Base-by-base conservation (phyloP, 139 green algal species). In the Haematococcus sp. region DNA sequence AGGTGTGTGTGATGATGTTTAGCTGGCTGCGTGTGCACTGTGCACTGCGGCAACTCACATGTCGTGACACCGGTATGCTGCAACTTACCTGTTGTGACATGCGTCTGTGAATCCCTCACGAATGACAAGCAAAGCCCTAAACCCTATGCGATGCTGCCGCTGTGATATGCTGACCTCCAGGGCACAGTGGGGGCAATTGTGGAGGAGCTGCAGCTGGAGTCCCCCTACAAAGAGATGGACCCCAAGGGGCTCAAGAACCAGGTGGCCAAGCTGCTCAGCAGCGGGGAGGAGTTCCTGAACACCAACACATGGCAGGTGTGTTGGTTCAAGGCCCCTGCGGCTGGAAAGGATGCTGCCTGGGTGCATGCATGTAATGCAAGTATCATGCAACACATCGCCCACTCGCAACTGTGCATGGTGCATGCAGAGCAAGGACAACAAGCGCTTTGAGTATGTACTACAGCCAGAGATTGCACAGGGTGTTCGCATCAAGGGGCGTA, bases 191-290 rank as follows among this genome's bases (percentile, higher is more conserved):
- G 58, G 22, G 58, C 58, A 11, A 30, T 65, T 35, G 58, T 65
- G 11, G 58, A 65, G 58, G 58, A 65, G 58, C 58, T 65, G 23
- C 28, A 40, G 58, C 58, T 65, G 33, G 58, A 65, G 9, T 19
- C 58, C 4, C 58, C 58, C 4, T 65, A 65, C n/a, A 49, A 49
- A 11, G 40, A 49, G 40, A 49, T 49, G 58, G n/a, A 40, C 3
- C n/a, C 3, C 58, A 65, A 34, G 58, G 28, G 22, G 17, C n/a
- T 65, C 3, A 28, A 40, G n/a, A 40, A 11, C 17, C 58, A 40
- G 23, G 28, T 65, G 30, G 28, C 23, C 58, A 65, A 65, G 25
- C n/a, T 35, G 11, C 3, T 22, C 3, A 40, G n/a, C 11, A 65
- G 58, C 58, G 17, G 25, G 17, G n/a, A 65, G 23, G n/a, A 65